Base-by-base conservation (phyloP, 2,329 filamentous ascomycete species). In the Cladosporium sp. region DNA sequence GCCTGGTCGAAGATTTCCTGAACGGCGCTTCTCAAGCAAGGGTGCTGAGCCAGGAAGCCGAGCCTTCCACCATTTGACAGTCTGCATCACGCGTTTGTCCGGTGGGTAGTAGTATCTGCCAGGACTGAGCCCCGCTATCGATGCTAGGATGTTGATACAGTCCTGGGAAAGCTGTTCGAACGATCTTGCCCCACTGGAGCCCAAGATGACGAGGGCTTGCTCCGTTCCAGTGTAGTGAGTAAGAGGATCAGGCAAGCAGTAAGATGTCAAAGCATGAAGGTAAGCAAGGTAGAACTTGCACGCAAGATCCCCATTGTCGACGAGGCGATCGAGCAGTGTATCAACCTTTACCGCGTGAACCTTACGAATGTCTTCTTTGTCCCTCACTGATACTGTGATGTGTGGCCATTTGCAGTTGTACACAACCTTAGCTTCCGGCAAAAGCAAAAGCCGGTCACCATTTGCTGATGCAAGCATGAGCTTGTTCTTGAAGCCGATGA, bases 221-320 rank as follows among this genome's bases (percentile, higher is more conserved):
- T 87, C 83, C 0, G 74, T 77, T 0, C 84, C 84, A 0, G 81
- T 86, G 0, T 75, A 71, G 0, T 73, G 68, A 0, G 82, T 86
- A 0, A 87, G 70, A 0, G 71, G 66, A 59, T 87, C 84, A 0
- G 79, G 76, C 0, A 86, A 34, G 0, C 76, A 59, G 32, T 77
- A 80, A 0, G 83, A 83, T 0, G 84, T 87, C 4, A 75, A 66
- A 0, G 83, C 84, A 60, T 87, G 84, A 1, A 82, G 63, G 3
- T 75, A 64, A 0, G 81, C 82, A 58, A 62, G 11, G 37, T 55
- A 60, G 1, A 66, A 50, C 43, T 60, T 58, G 54, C 56, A 53
- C 38, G 56, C 0, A 82, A 66, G 0, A 83, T 65, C 56, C 0
- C 63, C 62, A 0, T 79, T 79, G 43, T 86, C 83, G 0, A 78